phyloP scores from a whole-genome alignment of 2,329 filamentous ascomycete genomes.

The Rutstroemia sydowiana region DNA sequence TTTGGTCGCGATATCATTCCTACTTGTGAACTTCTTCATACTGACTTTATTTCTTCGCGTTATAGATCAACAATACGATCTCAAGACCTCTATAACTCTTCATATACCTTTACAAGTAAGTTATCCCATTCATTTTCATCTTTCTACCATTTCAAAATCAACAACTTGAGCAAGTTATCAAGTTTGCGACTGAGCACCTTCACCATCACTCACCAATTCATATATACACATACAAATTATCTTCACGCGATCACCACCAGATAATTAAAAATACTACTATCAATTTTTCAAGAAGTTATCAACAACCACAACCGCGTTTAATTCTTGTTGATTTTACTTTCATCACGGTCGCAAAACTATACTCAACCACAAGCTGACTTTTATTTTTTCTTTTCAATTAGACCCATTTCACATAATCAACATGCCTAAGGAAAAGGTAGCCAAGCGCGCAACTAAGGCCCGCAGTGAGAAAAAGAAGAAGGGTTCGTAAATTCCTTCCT shows the following conservation, averaged over 20 bases:
- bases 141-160: slow-evolving; percentile 12
- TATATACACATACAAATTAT: slow-evolving; percentile 6
- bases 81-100: slow-evolving; percentile 4
- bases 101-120: slow-evolving; percentile 17
- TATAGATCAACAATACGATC: slow-evolving; percentile 17
- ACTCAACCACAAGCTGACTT: slow-evolving; percentile 14
- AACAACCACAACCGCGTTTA: slow-evolving; percentile 13
- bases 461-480: slow-evolving; percentile 66
- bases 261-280: not conserved
- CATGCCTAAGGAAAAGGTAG: slow-evolving; percentile 64
- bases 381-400: slow-evolving; percentile 15
- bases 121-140: slow-evolving; percentile 9
- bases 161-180: slow-evolving; percentile 16
- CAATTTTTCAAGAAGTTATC: not conserved
- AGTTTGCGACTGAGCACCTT: slow-evolving; percentile 21
- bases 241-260: slow-evolving; percentile 5
- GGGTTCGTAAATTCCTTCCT: slow-evolving; percentile 40
- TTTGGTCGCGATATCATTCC: slow-evolving; percentile 3
- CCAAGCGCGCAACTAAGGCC: slow-evolving; percentile 52
- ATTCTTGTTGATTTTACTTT: slow-evolving; percentile 5
- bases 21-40: not conserved
- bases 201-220: slow-evolving; percentile 7
- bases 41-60: slow-evolving; percentile 15
- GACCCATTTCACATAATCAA: slow-evolving; percentile 27
- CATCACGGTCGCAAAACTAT: slow-evolving; percentile 12